Evolutionary conservation across 2,329 filamentous ascomycete species (phyloP), one percentile per base, ranked within the genome.

Genomic region (Didymella segeticola): DNA sequence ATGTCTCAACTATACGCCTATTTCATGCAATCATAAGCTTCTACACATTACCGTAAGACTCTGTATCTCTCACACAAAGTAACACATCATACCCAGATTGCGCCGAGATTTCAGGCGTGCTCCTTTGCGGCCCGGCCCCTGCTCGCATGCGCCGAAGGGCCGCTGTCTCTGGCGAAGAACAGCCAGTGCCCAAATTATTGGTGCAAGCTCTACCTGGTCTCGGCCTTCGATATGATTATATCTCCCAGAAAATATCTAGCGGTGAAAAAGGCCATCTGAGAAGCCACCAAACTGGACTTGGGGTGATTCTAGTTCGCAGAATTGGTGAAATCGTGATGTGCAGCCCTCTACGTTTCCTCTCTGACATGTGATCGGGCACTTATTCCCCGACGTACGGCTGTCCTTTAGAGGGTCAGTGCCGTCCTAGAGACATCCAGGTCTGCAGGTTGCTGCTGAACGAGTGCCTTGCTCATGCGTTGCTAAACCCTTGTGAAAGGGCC

Each of bases 301-400:
- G 17, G 29, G 15, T 23, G 53, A 50, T 33, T 61, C 55, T 17
- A 56, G 25, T 25, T 57, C 37, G 26, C 37, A 55, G 30, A 61
- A 36, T 2, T 20, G 53, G 9, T 43, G 33, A 5, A 65, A 56
- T 54, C 52, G 54, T 5, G 52, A 31, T 19, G 15, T 47, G 20
- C 45, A 54, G 33, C 22, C n/a, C n/a, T n/a, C 5, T 23, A 47
- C n/a, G 29, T 5, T 29, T 7, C 17, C 23, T 30, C n/a, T 17
- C 19, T 19, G 31, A 43, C 26, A n/a, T n/a, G n/a, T n/a, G n/a
- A n/a, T n/a, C n/a, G n/a, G n/a, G n/a, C n/a, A n/a, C n/a, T n/a
- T n/a, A n/a, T n/a, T n/a, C n/a, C n/a, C n/a, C n/a, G n/a, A n/a
- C n/a, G n/a, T n/a, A n/a, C n/a, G n/a, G n/a, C n/a, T n/a, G n/a